Evolutionary conservation across 169 alveolate species (phyloP), one percentile per base, ranked within the genome.

Genomic region (Plasmodium yoelii): DNA sequence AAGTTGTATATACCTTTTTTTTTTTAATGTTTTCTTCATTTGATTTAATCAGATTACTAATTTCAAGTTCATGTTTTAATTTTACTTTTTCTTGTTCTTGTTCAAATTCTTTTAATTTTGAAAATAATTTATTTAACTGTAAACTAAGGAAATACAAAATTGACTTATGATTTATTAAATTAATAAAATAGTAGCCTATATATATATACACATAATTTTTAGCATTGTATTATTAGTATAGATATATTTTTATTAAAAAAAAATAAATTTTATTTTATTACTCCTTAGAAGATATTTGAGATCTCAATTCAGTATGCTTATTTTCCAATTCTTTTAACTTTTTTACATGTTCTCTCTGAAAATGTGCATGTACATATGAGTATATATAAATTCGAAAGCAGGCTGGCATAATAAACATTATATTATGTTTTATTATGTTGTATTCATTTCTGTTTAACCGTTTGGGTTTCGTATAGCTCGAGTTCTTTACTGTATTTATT

Each of bases 61-160:
- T 80, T 56, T 80, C 28, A 15, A 51, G 22, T 39, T 80, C 84
- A 44, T 53, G 68, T 47, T 67, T 64, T 47, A 65, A 15, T 22
- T 28, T 68, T 59, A 53, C 46, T 60, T 7, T 26, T 39, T 80
- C 90, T 34, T 80, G 71, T 19, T 80, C 73, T 59, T 80, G 67
- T 42, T 80, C 26, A 53, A 42, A 13, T 61, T 65, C 77, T 8
- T 47, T 67, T 80, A 80, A 15, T n/a, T 18, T 5, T 8, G 73
- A 67, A 49, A 72, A 55, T 19, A 80, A 47, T n/a, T 53, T 67
- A 15, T 67, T 80, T 53, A 80, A 47, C 61, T 80, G 73, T 39
- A n/a, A 47, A 15, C 90, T 80, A 34, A 53, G 18, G 5, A 15
- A 59, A 71, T 24, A 24, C 10, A 13, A 42, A 47, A 13, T 8